Evolutionary conservation across 2,329 filamentous ascomycete genomes (phyloP).

Genomic region (Pyrenochaeta sp.): DNA sequence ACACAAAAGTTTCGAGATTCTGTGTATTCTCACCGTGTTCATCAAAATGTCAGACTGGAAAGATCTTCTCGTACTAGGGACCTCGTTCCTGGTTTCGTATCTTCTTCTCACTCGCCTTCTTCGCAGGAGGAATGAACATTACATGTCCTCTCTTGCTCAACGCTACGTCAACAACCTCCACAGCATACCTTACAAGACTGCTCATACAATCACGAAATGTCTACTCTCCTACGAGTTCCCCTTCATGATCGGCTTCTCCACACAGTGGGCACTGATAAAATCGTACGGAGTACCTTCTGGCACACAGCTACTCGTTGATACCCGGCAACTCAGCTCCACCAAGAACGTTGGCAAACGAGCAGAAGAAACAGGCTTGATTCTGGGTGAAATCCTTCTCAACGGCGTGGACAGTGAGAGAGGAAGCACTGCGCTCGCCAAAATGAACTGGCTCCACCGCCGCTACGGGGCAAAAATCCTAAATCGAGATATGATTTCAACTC

Average conservation of each 20-base stretch:
- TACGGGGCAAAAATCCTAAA: constrained; percentile 1
- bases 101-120: neutral
- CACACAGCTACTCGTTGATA: neutral
- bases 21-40: neutral
- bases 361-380: constrained; percentile 1
- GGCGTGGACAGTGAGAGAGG: constrained; percentile 2
- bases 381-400: constrained; percentile 1
- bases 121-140: neutral
- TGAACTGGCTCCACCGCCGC: constrained; percentile 1
- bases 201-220: neutral
- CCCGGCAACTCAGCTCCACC: neutral
- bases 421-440: neutral
- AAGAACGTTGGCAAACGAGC: neutral
- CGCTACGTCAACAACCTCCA: neutral
- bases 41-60: too few species aligned
- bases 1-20: neutral
- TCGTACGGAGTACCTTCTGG: neutral
- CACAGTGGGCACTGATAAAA: constrained; percentile 2
- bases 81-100: neutral
- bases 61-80: too few species aligned
- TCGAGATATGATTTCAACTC: neutral
- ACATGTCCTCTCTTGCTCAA: neutral
- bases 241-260: constrained; percentile 3
- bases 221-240: neutral
- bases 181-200: neutral